These are phyloP conservation scores for Drechslera avenae DNA, from an alignment of 2,329 filamentous ascomycete genomes.

Conservation along the genomic window DNA sequence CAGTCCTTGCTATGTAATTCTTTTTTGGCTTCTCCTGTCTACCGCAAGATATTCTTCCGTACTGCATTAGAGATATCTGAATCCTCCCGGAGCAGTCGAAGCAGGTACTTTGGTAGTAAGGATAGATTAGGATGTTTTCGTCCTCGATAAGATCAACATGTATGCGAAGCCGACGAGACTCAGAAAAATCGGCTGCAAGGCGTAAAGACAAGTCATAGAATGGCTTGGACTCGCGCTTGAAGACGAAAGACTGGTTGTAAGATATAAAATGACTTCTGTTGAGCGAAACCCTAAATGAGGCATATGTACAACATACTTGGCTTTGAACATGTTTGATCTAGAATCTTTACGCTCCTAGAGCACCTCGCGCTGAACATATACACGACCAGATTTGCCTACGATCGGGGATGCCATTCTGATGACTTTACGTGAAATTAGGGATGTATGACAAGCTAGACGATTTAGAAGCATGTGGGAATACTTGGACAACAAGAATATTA, in stretches of 20 bases:
- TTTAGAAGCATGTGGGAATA: constrained; percentile 26
- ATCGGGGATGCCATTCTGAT: constrained; percentile 45
- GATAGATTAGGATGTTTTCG: constrained; percentile 44
- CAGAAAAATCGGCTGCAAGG: constrained; percentile 41
- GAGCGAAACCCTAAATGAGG: constrained; percentile 7
- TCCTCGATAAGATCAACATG: constrained; percentile 45
- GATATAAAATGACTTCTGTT: constrained; percentile 30
- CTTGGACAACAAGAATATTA: neutral
- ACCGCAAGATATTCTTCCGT: constrained; percentile 44
- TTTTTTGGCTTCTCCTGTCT: constrained; percentile 42
- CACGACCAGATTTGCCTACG: constrained; percentile 45
- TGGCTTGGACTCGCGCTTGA: constrained; percentile 40
- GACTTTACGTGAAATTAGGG: constrained; percentile 23
- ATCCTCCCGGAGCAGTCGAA: constrained; percentile 42
- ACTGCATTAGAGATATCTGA: constrained; percentile 34
- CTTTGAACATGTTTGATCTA: constrained; percentile 42
- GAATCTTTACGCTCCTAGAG: constrained; percentile 36
- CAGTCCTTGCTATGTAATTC: constrained; percentile 47
- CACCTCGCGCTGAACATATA: constrained; percentile 41
- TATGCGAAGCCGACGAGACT: constrained; percentile 44
- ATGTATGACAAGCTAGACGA: constrained; percentile 19
- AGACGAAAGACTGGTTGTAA: constrained; percentile 38
- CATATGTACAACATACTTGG: constrained; percentile 37
- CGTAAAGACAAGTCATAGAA: constrained; percentile 42
- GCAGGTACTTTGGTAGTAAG: constrained; percentile 44